These are phyloP conservation scores for Trichoderma endophyticum DNA, from an alignment of 2,329 filamentous ascomycete species.

Conservation along the genomic window DNA sequence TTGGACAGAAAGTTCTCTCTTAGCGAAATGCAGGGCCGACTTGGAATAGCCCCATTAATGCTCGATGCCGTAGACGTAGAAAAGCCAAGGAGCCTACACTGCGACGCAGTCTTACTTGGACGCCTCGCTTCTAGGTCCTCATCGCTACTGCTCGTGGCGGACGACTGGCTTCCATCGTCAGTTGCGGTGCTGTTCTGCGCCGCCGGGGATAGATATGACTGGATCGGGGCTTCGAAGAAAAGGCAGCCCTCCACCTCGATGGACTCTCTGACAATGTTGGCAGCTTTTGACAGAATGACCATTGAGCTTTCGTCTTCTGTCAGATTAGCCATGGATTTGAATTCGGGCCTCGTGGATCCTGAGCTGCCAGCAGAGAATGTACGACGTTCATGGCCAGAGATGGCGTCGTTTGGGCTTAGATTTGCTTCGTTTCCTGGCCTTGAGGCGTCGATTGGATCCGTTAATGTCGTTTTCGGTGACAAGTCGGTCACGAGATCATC, in stretches of 20 bases:
- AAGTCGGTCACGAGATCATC: not conserved
- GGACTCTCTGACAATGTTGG: constrained; percentile 41
- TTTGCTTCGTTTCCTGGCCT: not conserved
- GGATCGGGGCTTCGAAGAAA: constrained; percentile 35
- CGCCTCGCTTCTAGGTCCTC: constrained; percentile 15
- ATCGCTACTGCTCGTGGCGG: constrained; percentile 25
- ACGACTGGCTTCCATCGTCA: constrained; percentile 21
- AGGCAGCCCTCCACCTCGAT: constrained; percentile 40
- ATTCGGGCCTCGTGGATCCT: not conserved
- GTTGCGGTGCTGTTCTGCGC: not conserved
- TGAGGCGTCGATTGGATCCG: not conserved
- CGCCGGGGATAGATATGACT: constrained; percentile 19
- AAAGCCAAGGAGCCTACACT: constrained; percentile 38
- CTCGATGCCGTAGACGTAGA: constrained; percentile 35
- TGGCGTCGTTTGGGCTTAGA: not conserved
- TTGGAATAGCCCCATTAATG: constrained; percentile 29
- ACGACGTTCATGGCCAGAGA: not conserved
- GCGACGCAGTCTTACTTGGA: constrained; percentile 6
- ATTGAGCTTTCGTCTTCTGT: constrained; percentile 9
- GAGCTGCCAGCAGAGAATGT: not conserved
- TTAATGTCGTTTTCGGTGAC: not conserved
- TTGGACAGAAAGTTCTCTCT: constrained; percentile 39
- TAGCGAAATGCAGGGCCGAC: constrained; percentile 25
- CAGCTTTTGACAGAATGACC: constrained; percentile 41
- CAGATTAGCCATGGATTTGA: not conserved